phyloP scores from a whole-genome alignment of 129 eudicot genomes.

The Lactuca sativa region DNA sequence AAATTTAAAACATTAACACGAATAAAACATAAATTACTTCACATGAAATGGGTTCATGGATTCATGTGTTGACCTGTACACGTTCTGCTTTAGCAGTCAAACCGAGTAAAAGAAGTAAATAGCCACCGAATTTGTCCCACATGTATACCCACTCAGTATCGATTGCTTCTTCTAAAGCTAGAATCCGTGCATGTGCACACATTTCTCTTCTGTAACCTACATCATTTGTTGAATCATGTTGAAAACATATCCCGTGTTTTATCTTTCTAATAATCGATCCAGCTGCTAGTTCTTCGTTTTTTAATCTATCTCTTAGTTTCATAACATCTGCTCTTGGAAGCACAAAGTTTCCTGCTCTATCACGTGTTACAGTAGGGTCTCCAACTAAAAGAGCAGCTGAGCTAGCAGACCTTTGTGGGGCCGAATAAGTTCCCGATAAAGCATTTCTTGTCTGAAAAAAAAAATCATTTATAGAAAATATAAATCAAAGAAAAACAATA shows the following conservation, averaged over 20 bases:
- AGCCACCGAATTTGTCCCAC: constrained; percentile 99
- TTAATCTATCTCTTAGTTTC: constrained; percentile 91
- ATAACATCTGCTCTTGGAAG: constrained; percentile 99
- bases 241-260: constrained; percentile 54
- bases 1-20: background rate
- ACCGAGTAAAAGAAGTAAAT: constrained; percentile 91
- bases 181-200: constrained; percentile 98
- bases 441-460: constrained; percentile 85
- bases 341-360: constrained; percentile 93
- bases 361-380: constrained; percentile 82
- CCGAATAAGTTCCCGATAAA: constrained; percentile 94
- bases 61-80: constrained; percentile 67
- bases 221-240: constrained; percentile 59
- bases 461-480: constrained; percentile 7
- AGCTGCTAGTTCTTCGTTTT: constrained; percentile 91
- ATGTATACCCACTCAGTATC: constrained; percentile 99
- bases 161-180: constrained; percentile 96
- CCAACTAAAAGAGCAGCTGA: constrained; percentile 99
- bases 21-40: background rate
- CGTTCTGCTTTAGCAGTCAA: constrained; percentile 98
- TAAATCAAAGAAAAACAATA: background rate
- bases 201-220: constrained; percentile 85
- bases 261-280: constrained; percentile 66
- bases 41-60: background rate
- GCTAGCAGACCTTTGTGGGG: constrained; percentile 99